These are phyloP conservation scores for Adansonia grandidieri DNA, from an alignment of 441 rosid species.

Conservation along the genomic window DNA sequence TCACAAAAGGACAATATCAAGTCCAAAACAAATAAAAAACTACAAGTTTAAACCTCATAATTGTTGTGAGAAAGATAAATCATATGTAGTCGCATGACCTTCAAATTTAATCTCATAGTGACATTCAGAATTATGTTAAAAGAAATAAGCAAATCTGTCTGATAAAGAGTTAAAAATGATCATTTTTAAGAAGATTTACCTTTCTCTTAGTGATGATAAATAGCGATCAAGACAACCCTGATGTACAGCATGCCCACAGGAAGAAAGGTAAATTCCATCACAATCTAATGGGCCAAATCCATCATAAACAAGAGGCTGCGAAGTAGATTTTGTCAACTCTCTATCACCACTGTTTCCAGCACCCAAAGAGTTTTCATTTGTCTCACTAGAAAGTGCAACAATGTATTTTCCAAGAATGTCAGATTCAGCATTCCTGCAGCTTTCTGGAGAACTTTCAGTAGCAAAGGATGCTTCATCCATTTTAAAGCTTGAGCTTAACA, in stretches of 20 bases:
- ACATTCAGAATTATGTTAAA: background rate
- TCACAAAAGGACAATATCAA: background rate
- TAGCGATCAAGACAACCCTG: slow-evolving; percentile 90
- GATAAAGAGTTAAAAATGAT: background rate
- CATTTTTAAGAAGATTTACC: slow-evolving; percentile 49
- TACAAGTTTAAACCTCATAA: background rate
- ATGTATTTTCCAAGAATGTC: slow-evolving; percentile 54
- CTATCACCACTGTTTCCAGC: slow-evolving; percentile 47
- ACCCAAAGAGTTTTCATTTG: slow-evolving; percentile 44
- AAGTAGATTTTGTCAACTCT: slow-evolving; percentile 38
- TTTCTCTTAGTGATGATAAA: slow-evolving; percentile 80
- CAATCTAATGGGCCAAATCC: slow-evolving; percentile 79
- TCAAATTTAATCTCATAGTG: background rate
- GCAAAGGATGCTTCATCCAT: slow-evolving; percentile 39
- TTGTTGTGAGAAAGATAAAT: background rate
- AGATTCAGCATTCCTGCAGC: slow-evolving; percentile 48
- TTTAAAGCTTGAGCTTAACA: slow-evolving; percentile 33
- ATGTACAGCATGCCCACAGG: slow-evolving; percentile 99
- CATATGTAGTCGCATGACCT: background rate
- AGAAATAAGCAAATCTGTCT: background rate
- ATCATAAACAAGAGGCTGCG: slow-evolving; percentile 48
- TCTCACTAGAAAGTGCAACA: slow-evolving; percentile 52
- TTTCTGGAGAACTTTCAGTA: slow-evolving; percentile 40
- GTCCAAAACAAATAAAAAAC: background rate
- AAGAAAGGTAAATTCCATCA: slow-evolving; percentile 88